Conservation (phyloP, 2,329 filamentous ascomycete species). For the Myotisia sp. region DNA sequence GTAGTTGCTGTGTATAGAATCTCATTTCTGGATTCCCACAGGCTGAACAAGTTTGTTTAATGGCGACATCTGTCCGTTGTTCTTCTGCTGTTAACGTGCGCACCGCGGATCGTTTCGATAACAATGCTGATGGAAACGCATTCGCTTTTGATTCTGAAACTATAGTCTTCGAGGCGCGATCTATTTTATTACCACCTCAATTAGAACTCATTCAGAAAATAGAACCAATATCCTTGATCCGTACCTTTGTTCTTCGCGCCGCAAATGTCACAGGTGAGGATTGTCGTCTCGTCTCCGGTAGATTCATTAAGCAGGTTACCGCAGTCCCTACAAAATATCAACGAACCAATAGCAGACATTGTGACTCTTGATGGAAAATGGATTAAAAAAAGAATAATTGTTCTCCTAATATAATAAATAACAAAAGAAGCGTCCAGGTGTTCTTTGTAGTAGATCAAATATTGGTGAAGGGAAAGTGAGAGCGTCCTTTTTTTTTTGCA, state of each 20-base stretch:
- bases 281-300: slow-evolving; percentile 59
- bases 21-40: slow-evolving; percentile 72
- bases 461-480: no score
- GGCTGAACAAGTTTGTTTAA: slow-evolving; percentile 57
- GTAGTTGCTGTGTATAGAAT: slow-evolving; percentile 70
- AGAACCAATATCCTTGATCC: neutral
- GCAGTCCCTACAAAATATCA: slow-evolving; percentile 87
- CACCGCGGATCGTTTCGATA: slow-evolving; percentile 73
- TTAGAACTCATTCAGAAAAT: slow-evolving; percentile 4
- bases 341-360: slow-evolving; percentile 81
- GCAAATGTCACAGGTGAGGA: slow-evolving; percentile 73
- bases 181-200: slow-evolving; percentile 39
- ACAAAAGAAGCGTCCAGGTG: no score
- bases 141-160: slow-evolving; percentile 73
- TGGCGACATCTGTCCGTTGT: slow-evolving; percentile 57
- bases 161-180: slow-evolving; percentile 61
- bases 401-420: no score
- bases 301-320: slow-evolving; percentile 77
- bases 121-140: slow-evolving; percentile 79
- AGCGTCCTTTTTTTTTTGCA: no score
- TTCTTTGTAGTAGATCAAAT: no score
- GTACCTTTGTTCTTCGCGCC: slow-evolving; percentile 70
- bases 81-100: slow-evolving; percentile 68
- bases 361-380: slow-evolving; percentile 5
- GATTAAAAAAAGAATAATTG: neutral